Conservation (phyloP, 1,284 basidiomycete genomes). For the Pseudomicrostroma phylloplanum region DNA sequence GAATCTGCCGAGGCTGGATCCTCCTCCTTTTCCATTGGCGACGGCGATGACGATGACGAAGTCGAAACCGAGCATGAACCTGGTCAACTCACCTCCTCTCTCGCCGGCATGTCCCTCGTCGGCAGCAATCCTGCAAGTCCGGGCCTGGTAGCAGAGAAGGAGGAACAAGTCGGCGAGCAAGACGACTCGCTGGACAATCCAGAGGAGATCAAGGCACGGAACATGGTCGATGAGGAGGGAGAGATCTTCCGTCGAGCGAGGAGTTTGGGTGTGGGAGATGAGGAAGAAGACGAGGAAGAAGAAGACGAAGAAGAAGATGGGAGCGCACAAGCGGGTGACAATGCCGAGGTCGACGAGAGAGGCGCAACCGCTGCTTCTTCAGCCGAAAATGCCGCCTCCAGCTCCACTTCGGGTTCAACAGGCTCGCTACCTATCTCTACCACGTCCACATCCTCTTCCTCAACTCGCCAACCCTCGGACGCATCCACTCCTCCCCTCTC, state of each 20-base stretch:
- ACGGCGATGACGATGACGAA: constrained; percentile 34
- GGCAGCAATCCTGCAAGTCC: too few relatives aligned
- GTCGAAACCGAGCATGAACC: constrained; percentile 3
- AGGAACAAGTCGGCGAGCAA: constrained; percentile 1
- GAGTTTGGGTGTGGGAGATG: constrained; percentile 21
- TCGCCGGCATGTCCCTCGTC: too few relatives aligned
- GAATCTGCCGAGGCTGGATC: constrained; percentile 11
- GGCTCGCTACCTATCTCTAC: background rate
- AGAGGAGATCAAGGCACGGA: background rate
- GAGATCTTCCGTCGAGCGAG: constrained; percentile 38
- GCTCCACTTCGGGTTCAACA: background rate
- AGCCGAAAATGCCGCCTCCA: background rate
- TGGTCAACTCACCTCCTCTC: too few relatives aligned
- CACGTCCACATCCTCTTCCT: background rate
- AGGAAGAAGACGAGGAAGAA: background rate
- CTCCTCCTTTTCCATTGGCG: constrained; percentile 37
- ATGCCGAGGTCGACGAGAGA: background rate
- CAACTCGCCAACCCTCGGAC: background rate
- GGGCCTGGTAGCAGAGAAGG: background rate
- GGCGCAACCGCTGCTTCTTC: background rate
- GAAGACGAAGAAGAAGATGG: background rate
- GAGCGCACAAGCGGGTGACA: background rate
- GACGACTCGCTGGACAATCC: constrained; percentile 13
- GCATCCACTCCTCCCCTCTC: background rate
- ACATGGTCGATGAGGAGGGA: constrained; percentile 28